Conservation (phyloP, 176 grass and related monocot species). For the Urochloa ruziziensis region DNA sequence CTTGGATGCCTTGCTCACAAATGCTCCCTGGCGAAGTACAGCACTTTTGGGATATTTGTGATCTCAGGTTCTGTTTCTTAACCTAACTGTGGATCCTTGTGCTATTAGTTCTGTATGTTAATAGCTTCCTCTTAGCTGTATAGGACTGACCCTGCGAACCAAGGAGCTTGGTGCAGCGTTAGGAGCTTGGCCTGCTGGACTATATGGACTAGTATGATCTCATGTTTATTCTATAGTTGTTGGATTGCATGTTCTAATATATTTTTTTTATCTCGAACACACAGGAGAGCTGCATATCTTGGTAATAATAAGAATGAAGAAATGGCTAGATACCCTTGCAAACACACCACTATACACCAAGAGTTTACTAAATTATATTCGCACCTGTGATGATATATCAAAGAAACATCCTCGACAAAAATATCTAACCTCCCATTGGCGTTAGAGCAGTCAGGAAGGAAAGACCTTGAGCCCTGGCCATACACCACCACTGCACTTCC, state of each 20-base stretch:
- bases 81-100: neutral
- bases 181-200: conserved; percentile 85
- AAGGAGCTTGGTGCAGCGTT: conserved; percentile 75
- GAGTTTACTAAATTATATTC: no score
- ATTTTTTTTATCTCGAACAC: no score
- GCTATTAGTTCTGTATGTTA: conserved; percentile 9
- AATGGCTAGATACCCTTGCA: no score
- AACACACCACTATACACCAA: no score
- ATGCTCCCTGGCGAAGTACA: conserved; percentile 75
- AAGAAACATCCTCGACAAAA: no score
- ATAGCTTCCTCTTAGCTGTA: conserved; percentile 11
- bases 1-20: conserved; percentile 79
- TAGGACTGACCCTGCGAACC: conserved; percentile 76
- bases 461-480: neutral
- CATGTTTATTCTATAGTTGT: conserved; percentile 31
- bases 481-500: neutral
- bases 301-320: no score
- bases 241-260: conserved; percentile 15
- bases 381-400: no score
- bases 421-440: no score
- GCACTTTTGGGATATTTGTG: conserved; percentile 85
- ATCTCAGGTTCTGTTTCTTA: conserved; percentile 62
- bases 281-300: no score
- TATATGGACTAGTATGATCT: conserved; percentile 84
- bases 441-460: no score